phyloP scores from a whole-genome alignment of 2,329 filamentous ascomycete genomes.

The Knufia fluminis region DNA sequence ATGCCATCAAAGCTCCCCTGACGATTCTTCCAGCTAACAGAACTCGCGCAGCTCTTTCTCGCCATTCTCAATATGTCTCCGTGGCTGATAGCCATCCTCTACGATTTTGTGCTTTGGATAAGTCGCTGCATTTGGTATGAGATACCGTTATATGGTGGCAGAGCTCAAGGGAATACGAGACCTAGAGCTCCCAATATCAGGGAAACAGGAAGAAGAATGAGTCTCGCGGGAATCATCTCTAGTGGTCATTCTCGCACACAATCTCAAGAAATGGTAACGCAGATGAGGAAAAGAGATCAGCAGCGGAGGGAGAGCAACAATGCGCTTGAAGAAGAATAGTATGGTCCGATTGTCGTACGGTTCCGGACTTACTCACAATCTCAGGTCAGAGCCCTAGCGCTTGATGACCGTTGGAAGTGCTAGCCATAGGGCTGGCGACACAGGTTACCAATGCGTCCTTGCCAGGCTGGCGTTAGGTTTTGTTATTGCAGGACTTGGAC shows the following conservation, averaged over 20 bases:
- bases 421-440: no score
- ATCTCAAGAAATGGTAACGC: not conserved
- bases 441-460: no score
- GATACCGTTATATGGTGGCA: conserved; percentile 51
- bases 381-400: no score
- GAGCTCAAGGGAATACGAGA: conserved; percentile 49
- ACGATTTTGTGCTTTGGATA: conserved; percentile 55
- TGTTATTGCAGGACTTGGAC: no score
- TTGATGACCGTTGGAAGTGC: no score
- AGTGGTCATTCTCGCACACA: not conserved
- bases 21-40: not conserved
- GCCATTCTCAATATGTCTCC: conserved; percentile 53
- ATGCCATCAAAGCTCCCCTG: conserved; percentile 26
- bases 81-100: conserved; percentile 53
- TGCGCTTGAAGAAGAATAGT: not conserved
- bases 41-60: conserved; percentile 47
- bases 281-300: not conserved
- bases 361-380: no score
- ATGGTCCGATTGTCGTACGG: no score
- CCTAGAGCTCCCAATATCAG: conserved; percentile 54
- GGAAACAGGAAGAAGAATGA: conserved; percentile 28
- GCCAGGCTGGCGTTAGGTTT: no score
- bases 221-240: conserved; percentile 13
- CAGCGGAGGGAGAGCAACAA: not conserved
- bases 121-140: conserved; percentile 51